These are phyloP conservation scores for Ganoderma sp. DNA, from an alignment of 1,284 basidiomycete species.

Conservation along the genomic window DNA sequence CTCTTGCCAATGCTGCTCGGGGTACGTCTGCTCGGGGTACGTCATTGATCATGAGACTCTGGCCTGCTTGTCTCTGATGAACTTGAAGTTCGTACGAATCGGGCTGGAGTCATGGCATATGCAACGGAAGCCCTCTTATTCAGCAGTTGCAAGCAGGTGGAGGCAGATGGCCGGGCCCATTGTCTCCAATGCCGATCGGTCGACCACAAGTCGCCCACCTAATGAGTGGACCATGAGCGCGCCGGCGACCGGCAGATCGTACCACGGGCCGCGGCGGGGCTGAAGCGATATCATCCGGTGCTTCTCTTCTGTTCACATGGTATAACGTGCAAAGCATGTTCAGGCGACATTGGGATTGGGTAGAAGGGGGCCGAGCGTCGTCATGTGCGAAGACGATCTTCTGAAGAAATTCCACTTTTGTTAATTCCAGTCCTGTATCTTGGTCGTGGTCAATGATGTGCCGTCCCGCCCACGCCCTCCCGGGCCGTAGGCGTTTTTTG, in stretches of 20 bases:
- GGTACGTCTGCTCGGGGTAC: slow-evolving; percentile 21
- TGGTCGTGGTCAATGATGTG: slow-evolving; percentile 19
- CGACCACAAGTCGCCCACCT: background rate
- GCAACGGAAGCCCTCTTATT: background rate
- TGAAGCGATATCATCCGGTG: background rate
- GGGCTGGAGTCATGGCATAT: background rate
- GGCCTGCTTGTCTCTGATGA: background rate
- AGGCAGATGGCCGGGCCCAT: background rate
- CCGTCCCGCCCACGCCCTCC: slow-evolving; percentile 16
- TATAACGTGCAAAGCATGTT: background rate
- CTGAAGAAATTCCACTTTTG: slow-evolving; percentile 18
- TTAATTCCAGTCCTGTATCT: slow-evolving; percentile 18
- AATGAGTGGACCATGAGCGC: background rate
- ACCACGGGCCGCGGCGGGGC: background rate
- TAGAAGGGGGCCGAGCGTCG: slow-evolving; percentile 2
- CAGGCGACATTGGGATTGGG: background rate
- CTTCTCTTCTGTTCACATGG: slow-evolving; percentile 10
- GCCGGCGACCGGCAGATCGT: background rate
- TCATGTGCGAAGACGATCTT: slow-evolving; percentile 29
- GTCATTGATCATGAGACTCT: slow-evolving; percentile 3
- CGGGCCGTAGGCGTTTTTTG: slow-evolving; percentile 20
- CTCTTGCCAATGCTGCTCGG: slow-evolving; percentile 53
- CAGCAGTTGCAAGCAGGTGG: background rate
- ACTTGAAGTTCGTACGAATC: background rate
- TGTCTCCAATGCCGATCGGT: background rate